phyloP scores from a whole-genome alignment of 176 grass and related monocot genomes.

The Ensete glaucum region DNA sequence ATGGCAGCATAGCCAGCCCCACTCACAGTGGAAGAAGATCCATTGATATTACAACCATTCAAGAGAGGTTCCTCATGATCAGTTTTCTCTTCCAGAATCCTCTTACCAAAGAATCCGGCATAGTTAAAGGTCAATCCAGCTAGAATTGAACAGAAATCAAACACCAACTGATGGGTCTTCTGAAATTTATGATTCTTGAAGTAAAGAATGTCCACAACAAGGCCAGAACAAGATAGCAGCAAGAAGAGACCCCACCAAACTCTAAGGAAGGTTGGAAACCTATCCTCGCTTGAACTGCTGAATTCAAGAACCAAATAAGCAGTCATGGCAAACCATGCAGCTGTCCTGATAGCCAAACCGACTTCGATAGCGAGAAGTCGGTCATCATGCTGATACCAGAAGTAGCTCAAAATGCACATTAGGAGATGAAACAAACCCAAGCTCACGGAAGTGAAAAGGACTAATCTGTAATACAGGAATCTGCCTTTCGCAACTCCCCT shows the following conservation, averaged over 20 bases:
- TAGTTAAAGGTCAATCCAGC: background rate
- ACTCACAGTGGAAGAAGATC: background rate
- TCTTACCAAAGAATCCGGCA: background rate
- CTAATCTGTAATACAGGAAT: background rate
- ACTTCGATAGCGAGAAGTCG: background rate
- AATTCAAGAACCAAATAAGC: background rate
- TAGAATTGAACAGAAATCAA: conserved; percentile 1
- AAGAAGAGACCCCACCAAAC: conserved; percentile 18
- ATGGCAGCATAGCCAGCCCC: background rate
- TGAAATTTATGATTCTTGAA: background rate
- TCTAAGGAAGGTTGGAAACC: background rate
- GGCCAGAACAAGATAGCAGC: conserved; percentile 1
- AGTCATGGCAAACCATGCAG: conserved; percentile 5
- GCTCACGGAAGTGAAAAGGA: background rate
- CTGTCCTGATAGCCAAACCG: background rate
- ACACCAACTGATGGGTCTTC: background rate
- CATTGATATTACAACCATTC: background rate
- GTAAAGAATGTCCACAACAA: background rate
- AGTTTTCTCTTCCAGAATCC: background rate
- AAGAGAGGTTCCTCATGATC: conserved; percentile 6
- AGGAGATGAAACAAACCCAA: background rate
- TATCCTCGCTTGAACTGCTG: background rate
- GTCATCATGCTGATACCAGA: background rate
- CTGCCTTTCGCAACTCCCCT: background rate
- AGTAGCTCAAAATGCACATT: background rate